Percentiles rank a stretch among this genome's conserved stretches.
Conservation (phyloP, 192 early-diverging fungal genomes). For the Backusella luteola region DNA sequence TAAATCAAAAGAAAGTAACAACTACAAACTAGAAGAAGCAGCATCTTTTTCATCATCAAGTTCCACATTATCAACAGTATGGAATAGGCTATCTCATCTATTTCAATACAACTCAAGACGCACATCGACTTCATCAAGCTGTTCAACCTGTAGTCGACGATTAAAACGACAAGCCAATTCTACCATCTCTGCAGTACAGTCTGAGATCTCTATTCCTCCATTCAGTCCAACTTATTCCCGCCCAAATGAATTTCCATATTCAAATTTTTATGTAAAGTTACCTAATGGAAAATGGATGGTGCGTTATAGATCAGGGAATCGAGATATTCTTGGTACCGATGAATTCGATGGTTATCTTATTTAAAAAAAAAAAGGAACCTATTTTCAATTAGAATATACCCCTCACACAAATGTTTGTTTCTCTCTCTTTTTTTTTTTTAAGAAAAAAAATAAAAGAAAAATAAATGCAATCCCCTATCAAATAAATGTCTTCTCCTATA, state of each 20-base stretch:
- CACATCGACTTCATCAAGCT: not conserved
- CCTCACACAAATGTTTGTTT: not conserved
- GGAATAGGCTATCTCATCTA: conserved; percentile 5
- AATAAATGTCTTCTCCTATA: not conserved
- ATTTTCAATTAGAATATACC: not conserved
- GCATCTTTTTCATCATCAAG: not conserved
- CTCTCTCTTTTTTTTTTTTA: not conserved
- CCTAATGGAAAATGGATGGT: conserved; percentile 41
- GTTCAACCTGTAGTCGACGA: not conserved
- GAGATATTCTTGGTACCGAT: conserved; percentile 38
- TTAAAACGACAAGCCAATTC: not conserved
- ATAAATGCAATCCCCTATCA: not conserved
- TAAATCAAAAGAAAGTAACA: not conserved
- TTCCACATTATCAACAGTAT: not conserved
- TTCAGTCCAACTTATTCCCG: conserved; percentile 28
- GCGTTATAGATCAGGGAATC: conserved; percentile 32
- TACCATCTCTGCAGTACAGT: not conserved
- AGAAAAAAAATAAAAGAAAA: not conserved
- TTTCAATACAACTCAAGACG: not conserved
- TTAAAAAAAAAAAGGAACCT: conserved; percentile 2
- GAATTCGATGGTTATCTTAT: conserved; percentile 36
- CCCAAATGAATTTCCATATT: conserved; percentile 33
- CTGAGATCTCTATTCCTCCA: conserved; percentile 17
- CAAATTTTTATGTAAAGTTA: conserved; percentile 35
- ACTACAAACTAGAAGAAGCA: not conserved